Evolutionary conservation across 2,329 filamentous ascomycete genomes (phyloP).

Genomic region (Cadophora luteo-olivacea): DNA sequence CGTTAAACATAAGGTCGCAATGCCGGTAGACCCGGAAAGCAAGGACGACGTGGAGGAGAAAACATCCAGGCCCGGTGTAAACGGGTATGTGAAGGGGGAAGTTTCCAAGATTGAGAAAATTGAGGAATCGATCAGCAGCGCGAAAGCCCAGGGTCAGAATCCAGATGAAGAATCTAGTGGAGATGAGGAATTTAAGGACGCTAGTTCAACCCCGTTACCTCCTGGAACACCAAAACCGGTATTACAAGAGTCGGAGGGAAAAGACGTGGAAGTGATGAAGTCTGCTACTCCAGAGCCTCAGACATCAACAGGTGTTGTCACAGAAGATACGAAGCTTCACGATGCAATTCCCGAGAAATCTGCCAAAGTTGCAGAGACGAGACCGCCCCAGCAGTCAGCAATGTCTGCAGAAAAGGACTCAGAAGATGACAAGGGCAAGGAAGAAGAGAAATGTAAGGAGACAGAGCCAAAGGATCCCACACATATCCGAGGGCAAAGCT

Average conservation of each 20-base stretch:
- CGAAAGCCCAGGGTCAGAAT: conserved; percentile 30
- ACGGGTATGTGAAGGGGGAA: conserved; percentile 25
- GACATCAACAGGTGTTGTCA: conserved; percentile 22
- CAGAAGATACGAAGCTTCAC: background rate
- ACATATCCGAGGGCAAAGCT: conserved; percentile 35
- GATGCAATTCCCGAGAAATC: conserved; percentile 18
- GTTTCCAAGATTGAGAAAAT: conserved; percentile 17
- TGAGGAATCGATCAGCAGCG: conserved; percentile 10
- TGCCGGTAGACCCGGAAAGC: conserved; percentile 30
- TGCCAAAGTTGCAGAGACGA: conserved; percentile 20
- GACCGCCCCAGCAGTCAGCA: conserved; percentile 11
- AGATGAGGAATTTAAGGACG: conserved; percentile 51
- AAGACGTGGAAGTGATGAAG: background rate
- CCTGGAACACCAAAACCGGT: conserved; percentile 32
- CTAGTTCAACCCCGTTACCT: conserved; percentile 43
- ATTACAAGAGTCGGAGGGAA: conserved; percentile 26
- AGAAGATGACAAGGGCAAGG: conserved; percentile 11
- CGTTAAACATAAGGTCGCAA: conserved; percentile 53
- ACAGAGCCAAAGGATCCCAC: conserved; percentile 22
- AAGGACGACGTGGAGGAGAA: conserved; percentile 27
- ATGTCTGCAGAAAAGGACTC: background rate
- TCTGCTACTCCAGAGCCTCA: conserved; percentile 10
- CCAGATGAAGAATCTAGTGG: conserved; percentile 45
- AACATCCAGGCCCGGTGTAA: conserved; percentile 19
- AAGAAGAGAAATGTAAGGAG: conserved; percentile 10